Evolutionary conservation across 768 basidiomycete species (phyloP).

Genomic region (Podaxis mareebaensis): DNA sequence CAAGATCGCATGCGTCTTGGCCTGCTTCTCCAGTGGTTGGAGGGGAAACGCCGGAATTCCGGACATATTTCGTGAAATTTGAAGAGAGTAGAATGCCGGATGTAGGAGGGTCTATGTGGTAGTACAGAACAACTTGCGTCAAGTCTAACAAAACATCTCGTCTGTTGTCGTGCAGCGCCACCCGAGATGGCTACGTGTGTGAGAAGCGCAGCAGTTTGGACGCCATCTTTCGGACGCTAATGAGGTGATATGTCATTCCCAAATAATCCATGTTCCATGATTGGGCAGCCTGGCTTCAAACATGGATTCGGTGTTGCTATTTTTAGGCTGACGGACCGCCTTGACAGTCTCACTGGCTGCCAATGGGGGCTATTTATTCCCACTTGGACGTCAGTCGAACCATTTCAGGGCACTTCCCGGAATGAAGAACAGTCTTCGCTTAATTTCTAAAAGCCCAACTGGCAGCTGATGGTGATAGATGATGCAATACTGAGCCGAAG

Average conservation of each 20-base stretch:
- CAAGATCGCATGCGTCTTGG: constrained; percentile 51
- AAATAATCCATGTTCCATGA: background rate
- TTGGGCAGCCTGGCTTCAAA: background rate
- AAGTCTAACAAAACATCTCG: background rate
- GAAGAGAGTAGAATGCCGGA: background rate
- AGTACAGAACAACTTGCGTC: background rate
- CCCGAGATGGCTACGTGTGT: background rate
- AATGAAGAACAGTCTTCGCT: background rate
- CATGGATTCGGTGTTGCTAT: background rate
- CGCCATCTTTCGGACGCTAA: background rate
- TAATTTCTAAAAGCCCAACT: background rate
- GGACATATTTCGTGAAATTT: constrained; percentile 9
- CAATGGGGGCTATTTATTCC: background rate
- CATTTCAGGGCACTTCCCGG: background rate
- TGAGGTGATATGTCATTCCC: background rate
- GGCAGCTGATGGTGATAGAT: background rate
- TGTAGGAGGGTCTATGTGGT: background rate
- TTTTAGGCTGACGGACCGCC: background rate
- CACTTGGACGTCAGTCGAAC: background rate
- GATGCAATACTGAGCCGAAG: background rate
- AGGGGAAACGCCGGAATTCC: constrained; percentile 3
- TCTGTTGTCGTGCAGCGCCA: background rate
- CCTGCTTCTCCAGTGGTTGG: constrained; percentile 32
- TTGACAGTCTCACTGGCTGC: background rate
- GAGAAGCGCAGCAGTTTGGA: background rate